phyloP scores from a whole-genome alignment of 176 grass and related monocot genomes.

The Echinochloa phyllopogon region DNA sequence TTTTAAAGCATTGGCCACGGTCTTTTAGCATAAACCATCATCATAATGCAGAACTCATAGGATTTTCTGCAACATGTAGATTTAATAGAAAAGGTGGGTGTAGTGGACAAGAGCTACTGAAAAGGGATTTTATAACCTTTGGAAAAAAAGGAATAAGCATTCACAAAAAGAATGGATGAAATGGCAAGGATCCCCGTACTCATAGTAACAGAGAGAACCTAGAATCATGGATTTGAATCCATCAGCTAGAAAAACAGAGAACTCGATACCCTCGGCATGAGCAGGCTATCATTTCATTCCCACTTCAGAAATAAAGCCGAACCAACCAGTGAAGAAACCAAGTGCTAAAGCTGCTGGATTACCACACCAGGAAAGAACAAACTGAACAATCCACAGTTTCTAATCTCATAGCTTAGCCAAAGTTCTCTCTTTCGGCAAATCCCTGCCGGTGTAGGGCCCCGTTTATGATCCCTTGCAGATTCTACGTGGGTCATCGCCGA shows the following conservation, averaged over 20 bases:
- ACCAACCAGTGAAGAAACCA: background rate
- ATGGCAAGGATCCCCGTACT: slow-evolving; percentile 13
- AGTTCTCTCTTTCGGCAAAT: slow-evolving; percentile 10
- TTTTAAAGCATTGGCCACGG: background rate
- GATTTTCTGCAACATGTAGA: slow-evolving; percentile 6
- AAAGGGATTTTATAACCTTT: slow-evolving; percentile 10
- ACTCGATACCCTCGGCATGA: slow-evolving; percentile 22
- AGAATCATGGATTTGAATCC: background rate
- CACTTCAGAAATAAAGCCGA: background rate
- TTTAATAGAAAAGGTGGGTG: background rate
- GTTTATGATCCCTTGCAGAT: slow-evolving; percentile 1
- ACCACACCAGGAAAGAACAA: slow-evolving; percentile 10
- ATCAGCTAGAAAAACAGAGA: slow-evolving; percentile 2
- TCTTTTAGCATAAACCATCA: background rate
- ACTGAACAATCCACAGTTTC: background rate
- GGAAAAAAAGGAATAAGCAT: background rate
- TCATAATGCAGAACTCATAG: background rate
- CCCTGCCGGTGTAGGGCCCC: background rate
- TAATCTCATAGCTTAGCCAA: background rate
- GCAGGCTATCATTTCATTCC: slow-evolving; percentile 19
- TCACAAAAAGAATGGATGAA: slow-evolving; percentile 17
- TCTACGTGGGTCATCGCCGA: background rate
- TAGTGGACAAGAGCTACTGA: slow-evolving; percentile 10
- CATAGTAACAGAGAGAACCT: background rate
- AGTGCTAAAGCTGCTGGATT: background rate